Base-by-base conservation (phyloP, 495 filamentous ascomycete species). In the Aspergillus diversus region DNA sequence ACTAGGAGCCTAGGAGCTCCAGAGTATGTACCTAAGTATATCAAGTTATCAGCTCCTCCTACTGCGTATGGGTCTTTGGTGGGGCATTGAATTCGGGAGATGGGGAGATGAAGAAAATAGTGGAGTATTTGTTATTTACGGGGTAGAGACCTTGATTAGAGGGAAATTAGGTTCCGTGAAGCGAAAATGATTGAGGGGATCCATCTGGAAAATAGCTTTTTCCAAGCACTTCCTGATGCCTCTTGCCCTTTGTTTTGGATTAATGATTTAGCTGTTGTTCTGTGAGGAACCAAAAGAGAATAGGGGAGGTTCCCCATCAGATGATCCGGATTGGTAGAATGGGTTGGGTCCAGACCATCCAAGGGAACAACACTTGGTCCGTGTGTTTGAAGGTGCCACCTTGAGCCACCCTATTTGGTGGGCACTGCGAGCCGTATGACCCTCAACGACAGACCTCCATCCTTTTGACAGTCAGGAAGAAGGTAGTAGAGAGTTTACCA, bases 321-420 rank as follows among this genome's bases (percentile, higher is more conserved):
- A 57, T 55, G 57, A 51, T 16, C 57, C 31, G 48, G 47, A 32
- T 21, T 42, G 55, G 65, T 21, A 57, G 62, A 27, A 32, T 39
- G 55, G 39, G 17, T 13, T 35, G 55, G 65, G 61, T 64, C 65
- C 43, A 52, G 65, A 64, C 65, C 59, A 52, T 46, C 61, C 50
- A 43, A 54, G 55, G 58, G 54, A 65, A 56, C 65, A 64, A 67
- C 65, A 47, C 58, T 64, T 64, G 59, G 61, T 63, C 64, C 56
- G 59, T 67, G 65, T 67, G 61, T 62, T 35, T 13, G 21, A 39
- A 33, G 13, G 47, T 50, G 47, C 27, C 57, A 33, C 51, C 57
- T 21, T 39, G 43, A 33, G 15, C 34, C 13, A 59, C 47, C 32
- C 33, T 6, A 39, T 33, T n/a, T n/a, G 2, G 17, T 17, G 16